Percentiles rank a stretch among this genome's conserved stretches.
These are phyloP conservation scores for Drosera capensis DNA, from an alignment of 148 eudicot genomes.

Conservation along the genomic window DNA sequence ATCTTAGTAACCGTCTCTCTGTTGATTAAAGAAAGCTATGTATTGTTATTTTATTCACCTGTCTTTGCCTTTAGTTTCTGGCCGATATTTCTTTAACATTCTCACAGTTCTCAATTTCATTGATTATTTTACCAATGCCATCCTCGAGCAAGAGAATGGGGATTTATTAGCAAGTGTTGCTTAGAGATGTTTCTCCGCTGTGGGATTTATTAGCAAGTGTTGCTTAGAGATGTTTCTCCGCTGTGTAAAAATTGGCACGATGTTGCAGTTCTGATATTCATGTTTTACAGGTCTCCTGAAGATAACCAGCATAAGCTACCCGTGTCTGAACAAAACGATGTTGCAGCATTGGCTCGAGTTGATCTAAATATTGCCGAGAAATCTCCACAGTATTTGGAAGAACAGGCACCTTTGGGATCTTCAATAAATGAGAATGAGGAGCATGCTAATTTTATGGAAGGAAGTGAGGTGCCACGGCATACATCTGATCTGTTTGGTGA, in stretches of 20 bases:
- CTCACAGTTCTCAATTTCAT: too few relatives aligned
- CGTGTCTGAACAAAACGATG: conserved; percentile 22
- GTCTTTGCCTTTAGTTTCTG: too few relatives aligned
- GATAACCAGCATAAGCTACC: conserved; percentile 26
- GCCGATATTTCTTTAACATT: too few relatives aligned
- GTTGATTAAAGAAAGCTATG: too few relatives aligned
- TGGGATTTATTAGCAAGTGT: not conserved
- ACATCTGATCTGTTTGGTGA: conserved; percentile 45
- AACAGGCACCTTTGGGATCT: conserved; percentile 18
- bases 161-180: not conserved
- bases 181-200: not conserved
- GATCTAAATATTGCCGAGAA: conserved; percentile 14
- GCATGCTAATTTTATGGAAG: conserved; percentile 23
- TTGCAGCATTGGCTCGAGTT: conserved; percentile 18
- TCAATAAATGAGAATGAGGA: conserved; percentile 32
- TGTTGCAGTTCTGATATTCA: conserved; percentile 6
- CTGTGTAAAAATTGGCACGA: not conserved
- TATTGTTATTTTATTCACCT: too few relatives aligned
- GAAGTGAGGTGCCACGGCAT: conserved; percentile 28
- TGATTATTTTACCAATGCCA: too few relatives aligned
- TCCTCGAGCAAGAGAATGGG: too few relatives aligned
- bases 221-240: not conserved
- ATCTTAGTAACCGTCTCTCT: too few relatives aligned
- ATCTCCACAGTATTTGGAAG: conserved; percentile 24
- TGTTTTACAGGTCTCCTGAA: conserved; percentile 51